A percentile compares a stretch with the other conserved stretches of the same genome.
Conservation (phyloP, 192 early-diverging fungal genomes). For the Spizellomyces sp. region DNA sequence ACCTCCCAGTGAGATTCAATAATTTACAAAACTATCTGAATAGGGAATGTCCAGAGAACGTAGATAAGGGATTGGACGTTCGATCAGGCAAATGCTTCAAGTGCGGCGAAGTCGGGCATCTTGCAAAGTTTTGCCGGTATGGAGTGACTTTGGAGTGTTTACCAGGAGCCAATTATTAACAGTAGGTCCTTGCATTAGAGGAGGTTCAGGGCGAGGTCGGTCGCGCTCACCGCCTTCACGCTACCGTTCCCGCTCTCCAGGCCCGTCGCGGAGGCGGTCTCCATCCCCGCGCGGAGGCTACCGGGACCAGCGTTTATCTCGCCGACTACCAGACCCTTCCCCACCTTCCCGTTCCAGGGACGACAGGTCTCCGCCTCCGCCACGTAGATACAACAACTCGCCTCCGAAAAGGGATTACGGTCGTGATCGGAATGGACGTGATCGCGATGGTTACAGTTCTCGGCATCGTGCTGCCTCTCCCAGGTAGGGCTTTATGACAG, state of each 20-base stretch:
- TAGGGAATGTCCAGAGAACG: slow-evolving; percentile 53
- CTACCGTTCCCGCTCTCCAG: not conserved
- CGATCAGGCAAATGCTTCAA: slow-evolving; percentile 58
- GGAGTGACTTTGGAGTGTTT: not conserved
- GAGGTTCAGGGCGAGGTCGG: slow-evolving; percentile 14
- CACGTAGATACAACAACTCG: slow-evolving; percentile 5
- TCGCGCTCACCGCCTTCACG: not conserved
- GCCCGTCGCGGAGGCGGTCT: slow-evolving; percentile 23
- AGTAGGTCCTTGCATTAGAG: not conserved
- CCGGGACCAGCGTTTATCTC: not conserved
- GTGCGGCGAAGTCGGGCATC: slow-evolving; percentile 53
- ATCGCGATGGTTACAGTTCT: not conserved
- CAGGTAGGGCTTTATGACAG: not conserved
- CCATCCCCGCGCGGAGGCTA: slow-evolving; percentile 32
- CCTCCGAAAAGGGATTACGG: slow-evolving; percentile 10
- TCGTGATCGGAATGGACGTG: slow-evolving; percentile 14
- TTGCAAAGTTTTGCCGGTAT: slow-evolving; percentile 57
- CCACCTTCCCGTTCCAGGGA: slow-evolving; percentile 15
- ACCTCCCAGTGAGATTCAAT: not conserved
- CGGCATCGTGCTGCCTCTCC: not conserved
- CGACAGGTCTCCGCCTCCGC: slow-evolving; percentile 24
- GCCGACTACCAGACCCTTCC: not conserved
- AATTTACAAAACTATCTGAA: not conserved
- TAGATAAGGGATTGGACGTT: slow-evolving; percentile 54
- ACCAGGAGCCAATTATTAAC: not conserved